Percentiles rank a stretch among this genome's conserved stretches.
phyloP scores from a whole-genome alignment of 768 basidiomycete species.

The Polyporus arcularius region DNA sequence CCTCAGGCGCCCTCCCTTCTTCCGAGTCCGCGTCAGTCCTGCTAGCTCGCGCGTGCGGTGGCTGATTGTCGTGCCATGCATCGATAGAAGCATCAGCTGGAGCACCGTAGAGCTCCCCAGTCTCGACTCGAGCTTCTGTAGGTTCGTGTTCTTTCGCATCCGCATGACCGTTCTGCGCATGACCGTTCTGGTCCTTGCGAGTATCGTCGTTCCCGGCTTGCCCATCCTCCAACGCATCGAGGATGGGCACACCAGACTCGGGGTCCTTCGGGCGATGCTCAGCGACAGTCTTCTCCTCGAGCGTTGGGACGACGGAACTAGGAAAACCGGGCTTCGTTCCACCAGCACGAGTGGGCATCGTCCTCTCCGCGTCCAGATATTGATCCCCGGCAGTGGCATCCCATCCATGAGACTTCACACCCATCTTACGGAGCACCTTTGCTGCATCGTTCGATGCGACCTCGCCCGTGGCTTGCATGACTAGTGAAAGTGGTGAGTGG shows the following conservation, averaged over 20 bases:
- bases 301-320: slow-evolving; percentile 61
- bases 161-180: slow-evolving; percentile 3
- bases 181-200: background rate
- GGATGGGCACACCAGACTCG: slow-evolving; percentile 26
- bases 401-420: slow-evolving; percentile 41
- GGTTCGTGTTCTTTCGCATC: slow-evolving; percentile 11
- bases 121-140: slow-evolving; percentile 39
- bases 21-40: slow-evolving; percentile 48
- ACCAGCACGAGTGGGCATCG: slow-evolving; percentile 48
- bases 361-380: slow-evolving; percentile 49
- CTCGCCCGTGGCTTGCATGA: slow-evolving; percentile 41
- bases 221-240: slow-evolving; percentile 32
- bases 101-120: slow-evolving; percentile 52
- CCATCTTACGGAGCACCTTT: slow-evolving; percentile 44
- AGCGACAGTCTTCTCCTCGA: slow-evolving; percentile 65
- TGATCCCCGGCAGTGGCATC: slow-evolving; percentile 45
- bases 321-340: slow-evolving; percentile 59
- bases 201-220: background rate
- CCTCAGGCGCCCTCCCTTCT: slow-evolving; percentile 51
- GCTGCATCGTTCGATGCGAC: slow-evolving; percentile 36
- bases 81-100: slow-evolving; percentile 53
- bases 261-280: slow-evolving; percentile 41
- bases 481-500: slow-evolving; percentile 34
- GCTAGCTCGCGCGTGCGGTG: slow-evolving; percentile 48
- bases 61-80: slow-evolving; percentile 44